phyloP scores from a whole-genome alignment of 1,139 yeast species.

The Blastobotrys buckinghamii region DNA sequence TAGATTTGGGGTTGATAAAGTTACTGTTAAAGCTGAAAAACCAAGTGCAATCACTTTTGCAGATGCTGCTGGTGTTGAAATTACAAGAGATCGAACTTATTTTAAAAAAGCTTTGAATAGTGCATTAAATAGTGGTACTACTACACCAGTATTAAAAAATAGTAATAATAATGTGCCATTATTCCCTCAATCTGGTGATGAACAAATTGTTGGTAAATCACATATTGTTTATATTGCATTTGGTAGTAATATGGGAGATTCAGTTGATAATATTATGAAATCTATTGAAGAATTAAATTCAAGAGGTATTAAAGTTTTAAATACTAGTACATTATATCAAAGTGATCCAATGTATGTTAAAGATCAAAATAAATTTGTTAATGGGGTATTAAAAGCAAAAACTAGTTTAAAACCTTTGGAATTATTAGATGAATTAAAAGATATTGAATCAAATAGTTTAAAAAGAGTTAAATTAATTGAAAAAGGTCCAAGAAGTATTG shows the following conservation, averaged over 20 bases:
- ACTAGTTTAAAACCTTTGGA: slow-evolving; percentile 56
- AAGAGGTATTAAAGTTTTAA: slow-evolving; percentile 42
- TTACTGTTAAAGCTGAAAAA: slow-evolving; percentile 64
- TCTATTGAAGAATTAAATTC: slow-evolving; percentile 48
- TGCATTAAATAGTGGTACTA: slow-evolving; percentile 5
- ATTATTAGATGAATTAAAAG: slow-evolving; percentile 55
- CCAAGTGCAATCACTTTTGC: slow-evolving; percentile 86
- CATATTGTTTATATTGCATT: slow-evolving; percentile 75
- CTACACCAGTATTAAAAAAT: not conserved
- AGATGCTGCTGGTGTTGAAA: slow-evolving; percentile 83
- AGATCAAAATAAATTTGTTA: slow-evolving; percentile 77
- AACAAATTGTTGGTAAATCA: slow-evolving; percentile 12
- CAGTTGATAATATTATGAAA: slow-evolving; percentile 51
- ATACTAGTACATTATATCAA: slow-evolving; percentile 73
- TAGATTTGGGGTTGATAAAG: slow-evolving; percentile 37
- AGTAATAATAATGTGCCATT: slow-evolving; percentile 10
- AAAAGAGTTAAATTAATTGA: slow-evolving; percentile 72
- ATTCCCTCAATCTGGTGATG: slow-evolving; percentile 23
- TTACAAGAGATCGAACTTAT: slow-evolving; percentile 44
- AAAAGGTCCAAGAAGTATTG: slow-evolving; percentile 90
- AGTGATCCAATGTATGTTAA: slow-evolving; percentile 89
- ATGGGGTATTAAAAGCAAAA: slow-evolving; percentile 70
- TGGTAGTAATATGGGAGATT: slow-evolving; percentile 83
- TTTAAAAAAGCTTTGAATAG: slow-evolving; percentile 18
- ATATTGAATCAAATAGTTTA: slow-evolving; percentile 67